Base-by-base conservation (phyloP, 148 eudicot species). In the Linanthus parryae region DNA sequence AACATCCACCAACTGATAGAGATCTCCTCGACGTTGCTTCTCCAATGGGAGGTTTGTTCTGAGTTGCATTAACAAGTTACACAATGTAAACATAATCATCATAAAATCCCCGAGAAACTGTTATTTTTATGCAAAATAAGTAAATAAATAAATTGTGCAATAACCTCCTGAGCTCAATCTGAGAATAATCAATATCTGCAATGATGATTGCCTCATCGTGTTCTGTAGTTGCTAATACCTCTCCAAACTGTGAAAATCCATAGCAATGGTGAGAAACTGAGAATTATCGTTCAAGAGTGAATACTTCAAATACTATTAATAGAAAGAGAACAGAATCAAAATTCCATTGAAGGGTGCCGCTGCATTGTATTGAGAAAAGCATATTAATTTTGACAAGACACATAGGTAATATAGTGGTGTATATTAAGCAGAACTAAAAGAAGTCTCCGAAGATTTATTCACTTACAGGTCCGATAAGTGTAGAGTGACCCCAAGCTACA, bases 401-500 rank as follows among this genome's bases (percentile, higher is more conserved):
- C n/a, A n/a, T n/a, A n/a, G n/a, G n/a, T n/a, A n/a, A n/a, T n/a
- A n/a, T n/a, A n/a, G n/a, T n/a, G n/a, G n/a, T n/a, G n/a, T n/a
- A n/a, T n/a, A n/a, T n/a, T n/a, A n/a, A n/a, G n/a, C n/a, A n/a
- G n/a, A n/a, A n/a, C n/a, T n/a, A n/a, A n/a, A n/a, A n/a, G 30
- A 57, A 20, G 31, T 16, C 33, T 16, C 25, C 49, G 26, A 52
- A 17, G 30, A 40, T 25, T 16, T 12, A 36, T 49, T 55, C 16
- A 82, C 94, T 82, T 71, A 89, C 97, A 5, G 94, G 97, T 68
- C 97, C 97, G 49, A 89, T 63, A 18, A 89, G 94, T 31, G 94
- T 84, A 33, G 97, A 89, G 61, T 89, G 97, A 8, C 97, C 97
- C 97, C 97, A 89, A 49, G 97, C 90, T 9, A 85, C 79, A 64